phyloP scores from a whole-genome alignment of 306 rosid genomes.

The Cucurbita maxima region DNA sequence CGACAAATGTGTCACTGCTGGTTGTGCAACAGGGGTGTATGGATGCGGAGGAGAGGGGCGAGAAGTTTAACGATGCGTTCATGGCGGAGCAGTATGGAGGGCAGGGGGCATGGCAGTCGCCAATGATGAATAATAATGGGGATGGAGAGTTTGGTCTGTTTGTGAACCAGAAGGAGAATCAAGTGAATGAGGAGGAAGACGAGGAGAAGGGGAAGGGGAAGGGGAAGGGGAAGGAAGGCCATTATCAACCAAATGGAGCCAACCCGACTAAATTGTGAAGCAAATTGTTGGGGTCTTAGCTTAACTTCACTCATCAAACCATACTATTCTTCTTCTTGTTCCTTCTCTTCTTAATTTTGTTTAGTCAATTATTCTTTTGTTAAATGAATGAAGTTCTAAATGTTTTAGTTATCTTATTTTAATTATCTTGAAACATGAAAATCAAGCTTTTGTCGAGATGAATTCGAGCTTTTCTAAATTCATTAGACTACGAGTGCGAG shows the following conservation, averaged over 20 bases:
- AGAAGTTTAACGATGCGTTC: background rate
- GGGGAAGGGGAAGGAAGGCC: background rate
- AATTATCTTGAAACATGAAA: too few species aligned
- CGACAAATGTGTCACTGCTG: slow-evolving; percentile 16
- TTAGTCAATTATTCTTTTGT: too few species aligned
- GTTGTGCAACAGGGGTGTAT: slow-evolving; percentile 15
- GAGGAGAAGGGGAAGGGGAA: background rate
- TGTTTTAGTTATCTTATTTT: too few species aligned
- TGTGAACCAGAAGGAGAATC: background rate
- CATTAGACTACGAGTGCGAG: too few species aligned
- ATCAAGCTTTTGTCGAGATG: too few species aligned
- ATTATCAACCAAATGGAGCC: background rate
- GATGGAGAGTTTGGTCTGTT: background rate
- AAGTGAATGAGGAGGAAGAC: background rate
- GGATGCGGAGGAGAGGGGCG: background rate
- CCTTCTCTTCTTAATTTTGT: too few species aligned
- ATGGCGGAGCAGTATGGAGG: slow-evolving; percentile 7
- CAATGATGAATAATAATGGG: background rate
- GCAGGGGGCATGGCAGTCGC: slow-evolving; percentile 8
- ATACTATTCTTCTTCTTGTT: too few species aligned
- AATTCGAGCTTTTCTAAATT: too few species aligned
- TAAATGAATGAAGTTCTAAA: too few species aligned
- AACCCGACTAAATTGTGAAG: background rate
- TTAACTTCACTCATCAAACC: too few species aligned
- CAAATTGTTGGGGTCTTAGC: background rate